These are phyloP conservation scores for Acanthamoeba sp. DNA, from an alignment of 208 protist species.

Conservation along the genomic window DNA sequence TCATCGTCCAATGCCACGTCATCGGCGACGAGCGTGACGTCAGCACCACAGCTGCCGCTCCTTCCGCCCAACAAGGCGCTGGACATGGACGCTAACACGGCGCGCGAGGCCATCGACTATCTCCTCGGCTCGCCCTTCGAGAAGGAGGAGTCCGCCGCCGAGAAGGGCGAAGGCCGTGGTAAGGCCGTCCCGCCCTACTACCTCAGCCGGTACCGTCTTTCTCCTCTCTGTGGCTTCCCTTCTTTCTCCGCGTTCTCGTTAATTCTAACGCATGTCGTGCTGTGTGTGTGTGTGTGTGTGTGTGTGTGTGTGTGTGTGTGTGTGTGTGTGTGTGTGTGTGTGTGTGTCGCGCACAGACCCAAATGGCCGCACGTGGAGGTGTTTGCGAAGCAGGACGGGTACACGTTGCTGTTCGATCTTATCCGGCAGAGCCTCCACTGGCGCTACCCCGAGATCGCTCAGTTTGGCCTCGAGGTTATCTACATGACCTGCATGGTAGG, in stretches of 20 bases:
- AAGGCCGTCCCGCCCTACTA: neutral
- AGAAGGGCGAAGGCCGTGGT: neutral
- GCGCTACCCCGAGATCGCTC: constrained; percentile 71
- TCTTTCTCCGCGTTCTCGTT: neutral
- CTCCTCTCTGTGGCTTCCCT: neutral
- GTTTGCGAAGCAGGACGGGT: constrained; percentile 49
- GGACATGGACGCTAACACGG: constrained; percentile 47
- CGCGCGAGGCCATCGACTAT: constrained; percentile 65
- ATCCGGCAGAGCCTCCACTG: constrained; percentile 31
- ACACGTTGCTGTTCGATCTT: constrained; percentile 29
- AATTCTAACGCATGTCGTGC: neutral
- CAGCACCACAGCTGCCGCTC: no score
- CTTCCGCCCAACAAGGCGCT: constrained; percentile 50
- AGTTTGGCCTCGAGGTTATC: constrained; percentile 59
- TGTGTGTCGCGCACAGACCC: constrained; percentile 2
- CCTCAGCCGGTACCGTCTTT: constrained; percentile 4
- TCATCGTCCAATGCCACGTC: neutral
- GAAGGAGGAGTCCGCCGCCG: constrained; percentile 19
- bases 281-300: neutral
- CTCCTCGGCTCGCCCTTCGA: constrained; percentile 48
- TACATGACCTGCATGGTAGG: constrained; percentile 48
- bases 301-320: neutral
- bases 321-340: neutral
- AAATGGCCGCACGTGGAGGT: constrained; percentile 69
- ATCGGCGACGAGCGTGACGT: neutral